Conservation (phyloP, 2,329 filamentous ascomycete species). For the Metarhizium album region DNA sequence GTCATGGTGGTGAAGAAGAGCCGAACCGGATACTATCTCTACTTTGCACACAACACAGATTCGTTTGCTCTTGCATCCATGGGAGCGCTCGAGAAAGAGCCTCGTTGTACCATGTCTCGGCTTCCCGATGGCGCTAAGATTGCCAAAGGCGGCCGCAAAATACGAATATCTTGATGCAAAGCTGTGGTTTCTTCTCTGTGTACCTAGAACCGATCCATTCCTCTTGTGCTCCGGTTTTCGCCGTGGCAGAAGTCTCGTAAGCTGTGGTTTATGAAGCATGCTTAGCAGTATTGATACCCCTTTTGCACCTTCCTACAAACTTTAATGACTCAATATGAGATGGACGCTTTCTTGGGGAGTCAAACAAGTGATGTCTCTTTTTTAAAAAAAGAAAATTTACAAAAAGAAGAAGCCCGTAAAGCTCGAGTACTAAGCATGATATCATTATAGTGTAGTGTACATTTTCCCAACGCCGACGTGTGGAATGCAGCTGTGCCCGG, state of each 20-base stretch:
- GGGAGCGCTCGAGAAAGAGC: constrained; percentile 63
- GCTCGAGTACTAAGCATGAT: neutral
- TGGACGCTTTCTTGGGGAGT: neutral
- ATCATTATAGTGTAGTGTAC: neutral
- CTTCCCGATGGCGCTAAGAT: constrained; percentile 42
- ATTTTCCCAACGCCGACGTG: neutral
- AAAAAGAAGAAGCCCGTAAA: neutral
- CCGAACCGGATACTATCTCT: constrained; percentile 64
- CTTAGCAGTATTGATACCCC: neutral
- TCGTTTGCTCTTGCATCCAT: constrained; percentile 80
- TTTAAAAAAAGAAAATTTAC: too few relatives aligned
- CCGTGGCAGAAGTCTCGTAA: neutral
- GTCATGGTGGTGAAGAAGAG: constrained; percentile 85
- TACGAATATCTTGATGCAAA: constrained; percentile 19
- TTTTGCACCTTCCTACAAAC: neutral
- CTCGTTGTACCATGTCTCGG: constrained; percentile 82
- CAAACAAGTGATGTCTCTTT: neutral
- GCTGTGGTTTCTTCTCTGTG: neutral
- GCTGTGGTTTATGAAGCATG: neutral
- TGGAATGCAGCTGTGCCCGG: neutral
- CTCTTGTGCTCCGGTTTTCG: neutral
- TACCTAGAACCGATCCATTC: neutral
- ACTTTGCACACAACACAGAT: constrained; percentile 95
- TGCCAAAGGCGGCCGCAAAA: constrained; percentile 43
- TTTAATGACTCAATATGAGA: neutral